Percentiles rank a stretch among this genome's conserved stretches.
These are phyloP conservation scores for Cichorium intybus DNA, from an alignment of 140 eudicot species.

Conservation along the genomic window DNA sequence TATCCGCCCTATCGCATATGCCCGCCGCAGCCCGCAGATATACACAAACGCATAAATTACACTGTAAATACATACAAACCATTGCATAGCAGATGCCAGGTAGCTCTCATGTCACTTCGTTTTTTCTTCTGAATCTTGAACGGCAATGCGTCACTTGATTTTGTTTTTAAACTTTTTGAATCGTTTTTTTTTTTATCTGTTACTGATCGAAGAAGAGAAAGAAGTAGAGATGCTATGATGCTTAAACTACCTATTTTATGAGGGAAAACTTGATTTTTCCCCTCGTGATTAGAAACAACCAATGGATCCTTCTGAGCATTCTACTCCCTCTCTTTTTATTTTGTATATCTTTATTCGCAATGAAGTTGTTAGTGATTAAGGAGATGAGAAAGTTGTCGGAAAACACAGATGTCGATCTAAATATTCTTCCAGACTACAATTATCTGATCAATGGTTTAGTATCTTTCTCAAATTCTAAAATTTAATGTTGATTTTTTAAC, in stretches of 20 bases:
- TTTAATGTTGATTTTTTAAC: too few species aligned
- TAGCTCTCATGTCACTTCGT: too few species aligned
- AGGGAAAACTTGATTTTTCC: slow-evolving; percentile 17
- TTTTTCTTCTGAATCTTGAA: not conserved
- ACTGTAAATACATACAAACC: too few species aligned
- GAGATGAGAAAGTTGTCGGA: slow-evolving; percentile 50
- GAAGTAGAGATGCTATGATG: slow-evolving; percentile 45
- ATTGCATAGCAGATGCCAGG: too few species aligned
- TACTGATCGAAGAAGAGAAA: not conserved
- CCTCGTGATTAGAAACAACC: slow-evolving; percentile 46
- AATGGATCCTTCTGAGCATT: slow-evolving; percentile 78
- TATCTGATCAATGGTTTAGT: slow-evolving; percentile 50
- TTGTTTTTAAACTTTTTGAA: not conserved
- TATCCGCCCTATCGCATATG: too few species aligned
- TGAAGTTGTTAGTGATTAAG: slow-evolving; percentile 7
- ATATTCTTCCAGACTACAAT: slow-evolving; percentile 69
- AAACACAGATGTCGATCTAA: slow-evolving; percentile 46
- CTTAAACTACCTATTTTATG: slow-evolving; percentile 68
- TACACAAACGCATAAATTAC: too few species aligned
- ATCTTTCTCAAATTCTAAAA: not conserved
- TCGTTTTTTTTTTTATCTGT: not conserved
- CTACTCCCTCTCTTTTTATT: not conserved
- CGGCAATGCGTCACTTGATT: not conserved
- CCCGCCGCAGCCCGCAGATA: too few species aligned
- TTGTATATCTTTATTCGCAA: not conserved